Evolutionary conservation across 495 filamentous ascomycete species (phyloP), one percentile per base, ranked within the genome.

Genomic region (Melanomma pulvis-pyrius): DNA sequence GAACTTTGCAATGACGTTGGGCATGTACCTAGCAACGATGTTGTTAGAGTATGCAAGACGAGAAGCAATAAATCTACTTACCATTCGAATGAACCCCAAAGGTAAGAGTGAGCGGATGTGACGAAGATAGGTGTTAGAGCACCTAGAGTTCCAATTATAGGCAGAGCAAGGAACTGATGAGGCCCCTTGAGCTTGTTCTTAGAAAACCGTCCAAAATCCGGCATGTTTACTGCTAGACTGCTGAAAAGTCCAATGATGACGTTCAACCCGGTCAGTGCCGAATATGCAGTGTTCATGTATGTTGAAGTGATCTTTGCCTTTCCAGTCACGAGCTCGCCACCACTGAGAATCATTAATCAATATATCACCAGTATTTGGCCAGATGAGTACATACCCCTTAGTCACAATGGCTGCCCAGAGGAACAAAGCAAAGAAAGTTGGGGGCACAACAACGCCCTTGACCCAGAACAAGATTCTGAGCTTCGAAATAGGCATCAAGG

Each of bases 241-340:
- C 71, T 75, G 66, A 80, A 81, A 0, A 80, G 74, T 1, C 79
- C 77, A 28, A 80, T 80, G 50, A 80, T 79, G 32, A 74, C 79
- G 64, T 80, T 79, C 15, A 80, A 67, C 15, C 79, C 77, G 13
- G 79, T 80, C 61, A 80, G 50, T 13, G 68, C 73, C 1, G 78
- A 79, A 71, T 75, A 80, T 6, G 75, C 71, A 1, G 74, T 74
- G 34, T 77, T 76, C 78, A 79, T 80, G 56, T 77, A 78, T 8
- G 73, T 68, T 15, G 78, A 79, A 21, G 65, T 75, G n/a, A 80
- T 68, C 39, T 72, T 59, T 22, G 55, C 64, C 47, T 74, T 65
- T n/a, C 77, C 75, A 1, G 78, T 80, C n/a, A 79, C 71, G 24
- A 74, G 63, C 22, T 36, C 41, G 36, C 71, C 71, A 19, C 71